phyloP scores from a whole-genome alignment of 169 alveolate genomes.

The Amoebophrya sp. region DNA sequence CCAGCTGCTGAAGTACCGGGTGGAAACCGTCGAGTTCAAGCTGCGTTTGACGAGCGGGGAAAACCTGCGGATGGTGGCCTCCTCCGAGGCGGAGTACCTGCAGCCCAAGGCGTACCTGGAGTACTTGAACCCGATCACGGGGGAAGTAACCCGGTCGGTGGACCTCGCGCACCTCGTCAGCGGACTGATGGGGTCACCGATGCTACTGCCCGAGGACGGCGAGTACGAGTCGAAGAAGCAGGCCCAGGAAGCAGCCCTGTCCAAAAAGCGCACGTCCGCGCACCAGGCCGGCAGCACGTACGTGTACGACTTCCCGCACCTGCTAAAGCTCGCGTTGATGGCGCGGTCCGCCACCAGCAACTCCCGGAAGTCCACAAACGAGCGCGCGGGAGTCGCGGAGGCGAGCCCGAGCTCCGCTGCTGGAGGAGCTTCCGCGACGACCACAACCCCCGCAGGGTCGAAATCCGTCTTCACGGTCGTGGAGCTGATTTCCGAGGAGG shows the following conservation, averaged over 20 bases:
- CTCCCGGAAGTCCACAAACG: not conserved
- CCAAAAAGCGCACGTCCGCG: not conserved
- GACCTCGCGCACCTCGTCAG: not conserved
- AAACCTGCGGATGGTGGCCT: not conserved
- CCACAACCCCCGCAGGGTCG: not conserved
- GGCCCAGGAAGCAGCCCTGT: not conserved
- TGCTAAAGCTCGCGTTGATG: not conserved
- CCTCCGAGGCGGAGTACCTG: not conserved
- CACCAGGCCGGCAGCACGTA: not conserved
- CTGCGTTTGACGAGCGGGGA: not conserved
- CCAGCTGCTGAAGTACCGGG: not conserved
- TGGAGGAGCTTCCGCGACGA: not conserved
- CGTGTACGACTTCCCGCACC: not conserved
- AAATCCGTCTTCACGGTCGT: not conserved
- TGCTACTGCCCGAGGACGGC: not conserved
- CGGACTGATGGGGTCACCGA: not conserved
- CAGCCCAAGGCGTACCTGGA: not conserved
- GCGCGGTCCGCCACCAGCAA: not conserved
- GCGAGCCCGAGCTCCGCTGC: not conserved
- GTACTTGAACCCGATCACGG: not conserved
- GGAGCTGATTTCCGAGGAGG: too few relatives aligned
- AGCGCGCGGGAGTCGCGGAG: not conserved
- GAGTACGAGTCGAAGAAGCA: not conserved
- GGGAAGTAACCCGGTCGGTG: not conserved
- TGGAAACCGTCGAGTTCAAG: not conserved